Conservation (phyloP, 768 basidiomycete species). For the Plicaturopsis crispa region DNA sequence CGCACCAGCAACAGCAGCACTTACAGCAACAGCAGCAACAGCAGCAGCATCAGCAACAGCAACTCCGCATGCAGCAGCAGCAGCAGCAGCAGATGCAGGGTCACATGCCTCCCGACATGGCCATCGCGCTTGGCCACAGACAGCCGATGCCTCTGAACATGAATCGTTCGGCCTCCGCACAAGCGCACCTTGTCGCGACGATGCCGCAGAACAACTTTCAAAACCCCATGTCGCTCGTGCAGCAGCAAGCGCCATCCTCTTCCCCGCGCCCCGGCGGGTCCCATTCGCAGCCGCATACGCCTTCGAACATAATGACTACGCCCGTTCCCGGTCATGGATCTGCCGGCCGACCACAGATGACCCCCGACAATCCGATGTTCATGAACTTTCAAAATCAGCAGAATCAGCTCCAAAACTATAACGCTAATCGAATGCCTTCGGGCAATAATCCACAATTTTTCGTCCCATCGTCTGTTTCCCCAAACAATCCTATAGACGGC, state of each 20-base stretch:
- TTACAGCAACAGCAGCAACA: conserved; percentile 21
- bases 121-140: conserved; percentile 28
- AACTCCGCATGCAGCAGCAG: conserved; percentile 20
- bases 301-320: conserved; percentile 30
- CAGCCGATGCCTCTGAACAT: conserved; percentile 40
- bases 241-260: conserved; percentile 28
- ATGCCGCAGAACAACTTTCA: conserved; percentile 28
- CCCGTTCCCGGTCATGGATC: conserved; percentile 29
- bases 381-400: conserved; percentile 32
- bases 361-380: conserved; percentile 39
- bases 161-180: background rate
- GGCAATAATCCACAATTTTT: conserved; percentile 31
- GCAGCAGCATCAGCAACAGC: conserved; percentile 2
- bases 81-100: conserved; percentile 27
- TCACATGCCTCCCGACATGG: conserved; percentile 36
- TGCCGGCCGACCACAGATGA: conserved; percentile 34
- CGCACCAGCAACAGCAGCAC: conserved; percentile 17
- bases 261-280: conserved; percentile 34
- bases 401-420: no score
- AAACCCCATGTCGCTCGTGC: conserved; percentile 28
- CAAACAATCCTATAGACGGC: conserved; percentile 35
- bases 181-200: background rate
- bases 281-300: conserved; percentile 30
- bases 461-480: conserved; percentile 38
- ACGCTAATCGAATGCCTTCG: conserved; percentile 26